Percentiles rank a stretch among this genome's conserved stretches.
phyloP scores from a whole-genome alignment of 2,329 filamentous ascomycete genomes.

The Cryoendolithus antarcticus region DNA sequence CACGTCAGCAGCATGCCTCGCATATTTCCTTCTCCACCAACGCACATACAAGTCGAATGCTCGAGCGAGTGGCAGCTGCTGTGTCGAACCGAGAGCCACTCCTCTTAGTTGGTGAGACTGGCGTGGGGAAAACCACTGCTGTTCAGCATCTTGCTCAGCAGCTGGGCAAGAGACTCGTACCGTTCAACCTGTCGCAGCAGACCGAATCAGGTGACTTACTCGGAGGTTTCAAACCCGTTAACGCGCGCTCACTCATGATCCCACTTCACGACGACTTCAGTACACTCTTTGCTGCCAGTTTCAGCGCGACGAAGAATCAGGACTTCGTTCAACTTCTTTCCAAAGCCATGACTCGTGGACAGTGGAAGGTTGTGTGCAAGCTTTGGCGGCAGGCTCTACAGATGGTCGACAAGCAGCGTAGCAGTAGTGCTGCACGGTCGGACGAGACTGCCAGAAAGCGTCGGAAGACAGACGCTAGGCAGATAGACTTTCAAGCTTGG shows the following conservation, averaged over 20 bases:
- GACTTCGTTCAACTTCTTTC: conserved; percentile 71
- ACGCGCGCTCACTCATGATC: conserved; percentile 72
- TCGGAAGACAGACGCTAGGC: conserved; percentile 45
- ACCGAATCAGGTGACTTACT: conserved; percentile 93
- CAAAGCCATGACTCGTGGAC: conserved; percentile 66
- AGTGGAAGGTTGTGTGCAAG: conserved; percentile 77
- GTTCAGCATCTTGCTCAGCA: conserved; percentile 82
- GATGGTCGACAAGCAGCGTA: conserved; percentile 56
- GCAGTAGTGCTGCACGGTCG: conserved; percentile 38
- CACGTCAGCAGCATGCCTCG: conserved; percentile 2
- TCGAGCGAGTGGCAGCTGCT: conserved; percentile 79
- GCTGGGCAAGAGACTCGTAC: conserved; percentile 74
- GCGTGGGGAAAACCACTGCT: conserved; percentile 94
- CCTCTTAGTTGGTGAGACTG: conserved; percentile 93
- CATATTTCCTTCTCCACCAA: conserved; percentile 74
- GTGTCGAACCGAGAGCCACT: conserved; percentile 75
- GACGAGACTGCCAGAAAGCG: conserved; percentile 59
- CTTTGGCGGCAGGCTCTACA: conserved; percentile 81
- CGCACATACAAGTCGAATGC: conserved; percentile 65
- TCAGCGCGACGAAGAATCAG: conserved; percentile 77
- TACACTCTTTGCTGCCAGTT: conserved; percentile 74
- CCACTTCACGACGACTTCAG: conserved; percentile 92
- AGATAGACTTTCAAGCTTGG: conserved; percentile 52
- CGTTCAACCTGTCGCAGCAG: conserved; percentile 94
- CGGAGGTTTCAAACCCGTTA: conserved; percentile 93